Percentiles rank a stretch among this genome's conserved stretches.
Conservation (phyloP, 106 monocot genomes). For the Alisma plantagoaquatica region DNA sequence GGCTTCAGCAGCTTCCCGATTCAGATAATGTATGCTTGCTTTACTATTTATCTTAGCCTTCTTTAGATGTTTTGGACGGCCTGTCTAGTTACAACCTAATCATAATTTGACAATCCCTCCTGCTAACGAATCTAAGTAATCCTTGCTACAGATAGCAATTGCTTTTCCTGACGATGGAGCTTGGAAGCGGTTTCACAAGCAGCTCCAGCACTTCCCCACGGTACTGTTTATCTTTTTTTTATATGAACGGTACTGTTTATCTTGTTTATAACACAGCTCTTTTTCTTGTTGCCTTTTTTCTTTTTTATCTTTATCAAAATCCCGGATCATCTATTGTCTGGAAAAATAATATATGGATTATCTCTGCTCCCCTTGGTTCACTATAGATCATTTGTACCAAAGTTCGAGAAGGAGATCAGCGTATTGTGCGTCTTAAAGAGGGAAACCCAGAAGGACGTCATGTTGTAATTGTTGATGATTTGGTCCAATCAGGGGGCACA, state of each 20-base stretch:
- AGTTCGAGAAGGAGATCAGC: slow-evolving; percentile 81
- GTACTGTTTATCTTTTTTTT: too few relatives aligned
- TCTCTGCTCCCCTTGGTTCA: too few relatives aligned
- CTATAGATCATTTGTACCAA: slow-evolving; percentile 88
- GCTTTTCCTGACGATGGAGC: slow-evolving; percentile 99
- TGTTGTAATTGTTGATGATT: slow-evolving; percentile 97
- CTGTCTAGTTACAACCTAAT: too few relatives aligned
- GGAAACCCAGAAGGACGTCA: slow-evolving; percentile 92
- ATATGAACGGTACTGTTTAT: too few relatives aligned
- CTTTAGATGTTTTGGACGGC: too few relatives aligned
- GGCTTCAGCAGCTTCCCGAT: slow-evolving; percentile 92
- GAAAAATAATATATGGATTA: too few relatives aligned
- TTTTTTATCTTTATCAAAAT: too few relatives aligned
- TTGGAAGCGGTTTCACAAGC: slow-evolving; percentile 93
- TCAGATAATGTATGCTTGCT: slow-evolving; percentile 66
- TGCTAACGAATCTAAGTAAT: neutral
- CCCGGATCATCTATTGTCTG: too few relatives aligned
- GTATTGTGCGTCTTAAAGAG: slow-evolving; percentile 86
- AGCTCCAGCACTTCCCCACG: slow-evolving; percentile 86
- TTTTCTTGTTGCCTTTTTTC: too few relatives aligned
- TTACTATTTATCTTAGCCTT: neutral
- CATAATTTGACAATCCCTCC: too few relatives aligned
- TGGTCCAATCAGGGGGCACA: slow-evolving; percentile 92
- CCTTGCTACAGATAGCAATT: slow-evolving; percentile 69
- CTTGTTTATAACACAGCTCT: too few relatives aligned